Conservation (phyloP, 208 protist genomes). For the Crithidia expoeki region DNA sequence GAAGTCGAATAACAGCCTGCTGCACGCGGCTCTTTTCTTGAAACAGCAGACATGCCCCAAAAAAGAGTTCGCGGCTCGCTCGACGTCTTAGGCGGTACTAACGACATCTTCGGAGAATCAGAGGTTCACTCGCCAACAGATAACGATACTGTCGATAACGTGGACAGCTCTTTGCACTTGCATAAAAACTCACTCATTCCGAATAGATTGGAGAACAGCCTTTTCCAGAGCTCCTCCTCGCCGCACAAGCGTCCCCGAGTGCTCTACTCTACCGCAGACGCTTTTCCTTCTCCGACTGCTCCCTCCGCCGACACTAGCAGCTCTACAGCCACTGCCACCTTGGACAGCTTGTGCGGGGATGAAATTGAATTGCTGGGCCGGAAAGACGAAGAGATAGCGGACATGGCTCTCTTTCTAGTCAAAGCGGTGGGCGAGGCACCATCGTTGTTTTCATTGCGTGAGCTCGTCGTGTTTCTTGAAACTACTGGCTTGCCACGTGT, state of each 20-base stretch:
- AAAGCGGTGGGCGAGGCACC: constrained; percentile 33
- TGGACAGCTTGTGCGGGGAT: constrained; percentile 42
- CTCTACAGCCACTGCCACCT: background rate
- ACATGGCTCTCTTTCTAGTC: constrained; percentile 78
- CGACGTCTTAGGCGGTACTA: constrained; percentile 11
- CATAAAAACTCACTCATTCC: too few relatives aligned
- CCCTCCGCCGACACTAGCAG: background rate
- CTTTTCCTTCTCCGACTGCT: background rate
- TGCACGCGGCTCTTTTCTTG: background rate
- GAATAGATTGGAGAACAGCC: background rate
- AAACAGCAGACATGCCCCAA: background rate
- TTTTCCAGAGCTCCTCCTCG: background rate
- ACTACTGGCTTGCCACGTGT: constrained; percentile 28
- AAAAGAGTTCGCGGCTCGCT: background rate
- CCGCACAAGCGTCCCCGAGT: background rate
- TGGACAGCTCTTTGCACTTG: background rate
- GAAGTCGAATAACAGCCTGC: too few relatives aligned
- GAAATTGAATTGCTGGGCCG: constrained; percentile 71
- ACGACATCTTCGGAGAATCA: constrained; percentile 15
- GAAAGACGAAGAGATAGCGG: constrained; percentile 71
- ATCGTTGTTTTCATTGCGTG: constrained; percentile 34
- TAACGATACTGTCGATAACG: background rate
- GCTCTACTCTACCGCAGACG: background rate
- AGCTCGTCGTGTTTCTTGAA: constrained; percentile 48
- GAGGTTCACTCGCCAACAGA: background rate